Evolutionary conservation across 1,284 basidiomycete genomes (phyloP).

Genomic region (Ustilago esculenta): DNA sequence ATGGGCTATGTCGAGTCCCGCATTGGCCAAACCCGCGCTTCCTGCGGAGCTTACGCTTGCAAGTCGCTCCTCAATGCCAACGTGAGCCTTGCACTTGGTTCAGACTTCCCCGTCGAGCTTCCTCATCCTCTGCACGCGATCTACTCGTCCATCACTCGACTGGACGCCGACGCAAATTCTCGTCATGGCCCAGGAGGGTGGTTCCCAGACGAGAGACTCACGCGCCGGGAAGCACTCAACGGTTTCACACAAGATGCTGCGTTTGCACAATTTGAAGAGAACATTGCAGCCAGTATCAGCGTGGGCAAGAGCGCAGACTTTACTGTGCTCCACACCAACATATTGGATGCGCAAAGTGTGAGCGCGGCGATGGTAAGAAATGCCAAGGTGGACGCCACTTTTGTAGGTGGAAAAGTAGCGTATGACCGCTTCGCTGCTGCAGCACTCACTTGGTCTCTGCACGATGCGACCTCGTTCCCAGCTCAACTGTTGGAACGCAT

Average conservation of each 20-base stretch:
- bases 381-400: constrained; percentile 79
- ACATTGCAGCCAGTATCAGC: constrained; percentile 73
- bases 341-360: constrained; percentile 72
- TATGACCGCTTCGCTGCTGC: constrained; percentile 70
- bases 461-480: background rate
- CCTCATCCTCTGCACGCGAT: constrained; percentile 72
- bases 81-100: constrained; percentile 78
- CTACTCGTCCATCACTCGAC: constrained; percentile 83
- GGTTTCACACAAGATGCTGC: constrained; percentile 88
- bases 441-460: constrained; percentile 1
- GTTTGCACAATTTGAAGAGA: constrained; percentile 83
- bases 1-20: constrained; percentile 76
- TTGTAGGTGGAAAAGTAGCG: constrained; percentile 79
- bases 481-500: background rate
- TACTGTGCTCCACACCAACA: constrained; percentile 80
- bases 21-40: constrained; percentile 69
- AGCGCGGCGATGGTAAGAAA: constrained; percentile 74
- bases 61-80: constrained; percentile 74
- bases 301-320: constrained; percentile 85
- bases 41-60: constrained; percentile 86
- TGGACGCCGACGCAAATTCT: constrained; percentile 76
- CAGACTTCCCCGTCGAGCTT: constrained; percentile 82
- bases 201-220: constrained; percentile 77
- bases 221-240: constrained; percentile 74
- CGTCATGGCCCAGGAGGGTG: constrained; percentile 78